Evolutionary conservation across 805 yeast species (phyloP), one percentile per base, ranked within the genome.

Genomic region (Candida pseudoglaebosa): DNA sequence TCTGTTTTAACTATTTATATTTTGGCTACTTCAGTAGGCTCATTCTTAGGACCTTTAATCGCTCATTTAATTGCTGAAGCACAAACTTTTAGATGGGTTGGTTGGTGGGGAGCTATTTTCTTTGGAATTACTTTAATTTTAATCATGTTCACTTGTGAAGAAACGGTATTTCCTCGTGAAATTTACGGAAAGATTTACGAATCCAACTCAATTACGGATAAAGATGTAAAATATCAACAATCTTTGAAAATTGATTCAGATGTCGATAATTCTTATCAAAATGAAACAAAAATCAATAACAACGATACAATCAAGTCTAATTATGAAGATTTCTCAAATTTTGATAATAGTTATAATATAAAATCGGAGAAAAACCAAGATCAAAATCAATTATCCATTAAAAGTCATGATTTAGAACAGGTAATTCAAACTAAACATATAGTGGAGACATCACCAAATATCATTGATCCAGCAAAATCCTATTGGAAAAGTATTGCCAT

Each of bases 21-120:
- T 45, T 53, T 84, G 61, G 80, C 86, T 18, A 80, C 88, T 3
- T 79, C 89, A 24, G 74, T 80, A 10, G 91, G 93, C 39, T 82
- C 90, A 2, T 85, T 80, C 54, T 61, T 85, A 43, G 91, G 93
- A 2, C 95, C 95, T 2, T 61, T 86, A 38, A 71, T 84, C 46
- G 90, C 88, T 14, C 89, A 88, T n/a, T 78, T 80, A 49, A 77
- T 84, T 46, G 74, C 80, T 6, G 71, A 76, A 32, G 61, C 72
- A 32, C 67, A 74, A 19, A 71, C 77, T n/a, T 86, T 84, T 64
- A 68, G 84, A 50, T 86, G 95, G 95, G 86, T 84, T 5, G 88
- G 89, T 24, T 83, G 85, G 54, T 71, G 80, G 40, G 78, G 82
- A 8, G 89, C 80, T 30, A 52, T 62, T 39, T 52, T 64, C 24